Evolutionary conservation across 2,329 filamentous ascomycete species (phyloP).

Genomic region (Sordariomycetes sp.): DNA sequence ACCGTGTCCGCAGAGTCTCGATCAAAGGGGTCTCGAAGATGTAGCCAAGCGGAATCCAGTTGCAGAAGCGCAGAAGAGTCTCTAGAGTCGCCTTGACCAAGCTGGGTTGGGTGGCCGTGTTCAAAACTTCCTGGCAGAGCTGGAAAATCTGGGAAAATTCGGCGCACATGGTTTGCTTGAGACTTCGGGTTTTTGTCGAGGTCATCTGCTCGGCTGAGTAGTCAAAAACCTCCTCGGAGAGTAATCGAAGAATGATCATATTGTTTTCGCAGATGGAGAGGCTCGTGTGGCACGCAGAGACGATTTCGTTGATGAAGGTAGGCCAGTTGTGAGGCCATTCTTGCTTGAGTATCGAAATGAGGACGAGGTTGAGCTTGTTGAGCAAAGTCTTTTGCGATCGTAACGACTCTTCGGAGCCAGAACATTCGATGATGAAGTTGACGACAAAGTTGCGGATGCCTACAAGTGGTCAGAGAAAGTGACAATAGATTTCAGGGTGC

Average conservation of each 20-base stretch:
- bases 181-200: slow-evolving; percentile 89
- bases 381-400: slow-evolving; percentile 78
- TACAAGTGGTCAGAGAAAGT: slow-evolving; percentile 21
- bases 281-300: slow-evolving; percentile 89
- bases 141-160: slow-evolving; percentile 99
- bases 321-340: slow-evolving; percentile 99
- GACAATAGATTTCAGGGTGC: slow-evolving; percentile 12
- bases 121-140: slow-evolving; percentile 90
- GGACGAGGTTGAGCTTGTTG: slow-evolving; percentile 96
- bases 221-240: slow-evolving; percentile 98
- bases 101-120: slow-evolving; percentile 77
- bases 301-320: slow-evolving; percentile 99
- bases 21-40: slow-evolving; percentile 98
- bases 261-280: slow-evolving; percentile 99
- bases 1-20: slow-evolving; percentile 84
- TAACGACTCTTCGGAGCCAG: slow-evolving; percentile 79
- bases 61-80: slow-evolving; percentile 90
- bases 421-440: slow-evolving; percentile 94
- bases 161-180: slow-evolving; percentile 97
- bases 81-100: slow-evolving; percentile 95
- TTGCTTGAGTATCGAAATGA: slow-evolving; percentile 96
- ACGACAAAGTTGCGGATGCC: slow-evolving; percentile 99
- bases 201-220: slow-evolving; percentile 99
- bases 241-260: slow-evolving; percentile 91
- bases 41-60: slow-evolving; percentile 97